Evolutionary conservation across 1,284 basidiomycete genomes (phyloP).

Genomic region (Sporisorium iseilematis-ciliati): DNA sequence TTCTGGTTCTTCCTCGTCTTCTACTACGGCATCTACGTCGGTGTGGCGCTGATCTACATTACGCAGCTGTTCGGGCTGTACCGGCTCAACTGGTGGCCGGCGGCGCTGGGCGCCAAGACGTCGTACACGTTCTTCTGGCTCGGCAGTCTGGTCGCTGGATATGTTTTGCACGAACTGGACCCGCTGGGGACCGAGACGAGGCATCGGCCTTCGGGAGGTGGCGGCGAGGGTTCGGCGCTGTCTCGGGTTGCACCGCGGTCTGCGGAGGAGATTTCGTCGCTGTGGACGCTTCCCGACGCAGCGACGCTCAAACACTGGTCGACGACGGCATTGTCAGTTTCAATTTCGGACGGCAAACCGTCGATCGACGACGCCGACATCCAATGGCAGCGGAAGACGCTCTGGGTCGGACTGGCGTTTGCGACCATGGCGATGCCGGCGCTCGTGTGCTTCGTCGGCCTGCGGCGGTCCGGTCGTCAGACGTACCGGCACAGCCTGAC

Average conservation of each 20-base stretch:
- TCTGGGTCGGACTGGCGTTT: slow-evolving; percentile 74
- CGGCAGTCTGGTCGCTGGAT: slow-evolving; percentile 71
- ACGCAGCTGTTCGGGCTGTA: slow-evolving; percentile 75
- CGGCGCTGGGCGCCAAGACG: slow-evolving; percentile 72
- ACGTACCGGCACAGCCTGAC: slow-evolving; percentile 69
- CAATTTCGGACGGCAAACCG: slow-evolving; percentile 20
- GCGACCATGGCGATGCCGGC: slow-evolving; percentile 74
- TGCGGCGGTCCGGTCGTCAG: slow-evolving; percentile 64
- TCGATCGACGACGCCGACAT: slow-evolving; percentile 63
- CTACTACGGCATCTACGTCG: slow-evolving; percentile 68
- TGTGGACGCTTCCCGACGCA: slow-evolving; percentile 26
- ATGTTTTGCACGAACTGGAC: slow-evolving; percentile 70
- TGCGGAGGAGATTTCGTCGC: slow-evolving; percentile 3
- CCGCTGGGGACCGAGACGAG: slow-evolving; percentile 44
- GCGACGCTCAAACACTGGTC: slow-evolving; percentile 24
- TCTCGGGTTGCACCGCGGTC: no score
- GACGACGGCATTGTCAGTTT: neutral
- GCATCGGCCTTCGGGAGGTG: slow-evolving; percentile 17
- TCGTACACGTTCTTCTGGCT: slow-evolving; percentile 74
- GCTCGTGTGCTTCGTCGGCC: slow-evolving; percentile 67
- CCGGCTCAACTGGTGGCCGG: slow-evolving; percentile 72
- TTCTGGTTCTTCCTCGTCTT: slow-evolving; percentile 69
- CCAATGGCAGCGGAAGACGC: slow-evolving; percentile 75
- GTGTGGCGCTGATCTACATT: slow-evolving; percentile 73
- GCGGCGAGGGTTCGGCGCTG: neutral